These are phyloP conservation scores for Panaeolus cyanescens DNA, from an alignment of 768 basidiomycete genomes.

Conservation along the genomic window DNA sequence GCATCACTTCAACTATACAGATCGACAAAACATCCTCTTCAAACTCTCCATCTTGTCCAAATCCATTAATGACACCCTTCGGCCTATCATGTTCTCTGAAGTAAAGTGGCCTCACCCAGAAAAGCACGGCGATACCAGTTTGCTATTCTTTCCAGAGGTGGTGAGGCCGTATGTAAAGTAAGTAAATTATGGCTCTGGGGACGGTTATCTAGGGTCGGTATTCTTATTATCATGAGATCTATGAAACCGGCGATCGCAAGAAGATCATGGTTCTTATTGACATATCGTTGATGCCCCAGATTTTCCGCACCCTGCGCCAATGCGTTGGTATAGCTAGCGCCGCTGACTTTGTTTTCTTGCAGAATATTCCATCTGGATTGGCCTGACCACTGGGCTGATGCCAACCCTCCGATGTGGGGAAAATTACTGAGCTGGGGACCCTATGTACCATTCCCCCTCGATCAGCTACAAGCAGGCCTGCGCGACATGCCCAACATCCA, in stretches of 20 bases:
- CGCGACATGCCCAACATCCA: constrained; percentile 35
- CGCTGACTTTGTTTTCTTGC: neutral
- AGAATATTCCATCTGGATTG: constrained; percentile 40
- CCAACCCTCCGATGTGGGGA: constrained; percentile 40
- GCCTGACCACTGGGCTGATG: constrained; percentile 48
- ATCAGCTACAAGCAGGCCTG: constrained; percentile 37
- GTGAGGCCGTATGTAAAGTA: constrained; percentile 41
- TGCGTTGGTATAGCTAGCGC: neutral
- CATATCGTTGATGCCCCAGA: neutral
- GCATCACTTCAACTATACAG: constrained; percentile 6
- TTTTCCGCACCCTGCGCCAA: neutral
- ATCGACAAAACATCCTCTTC: constrained; percentile 14
- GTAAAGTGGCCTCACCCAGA: constrained; percentile 43
- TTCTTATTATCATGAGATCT: neutral
- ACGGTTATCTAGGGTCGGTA: neutral
- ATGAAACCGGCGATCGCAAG: neutral
- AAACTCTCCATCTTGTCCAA: constrained; percentile 15
- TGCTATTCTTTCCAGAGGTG: constrained; percentile 39
- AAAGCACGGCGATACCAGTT: constrained; percentile 34
- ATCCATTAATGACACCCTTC: constrained; percentile 11
- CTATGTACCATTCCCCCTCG: constrained; percentile 35
- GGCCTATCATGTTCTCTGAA: constrained; percentile 27
- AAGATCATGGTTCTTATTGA: neutral
- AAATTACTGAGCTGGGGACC: constrained; percentile 32
- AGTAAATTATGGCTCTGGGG: constrained; percentile 10